Conservation (phyloP, 2,329 filamentous ascomycete species). For the Aureobasidium sp. region DNA sequence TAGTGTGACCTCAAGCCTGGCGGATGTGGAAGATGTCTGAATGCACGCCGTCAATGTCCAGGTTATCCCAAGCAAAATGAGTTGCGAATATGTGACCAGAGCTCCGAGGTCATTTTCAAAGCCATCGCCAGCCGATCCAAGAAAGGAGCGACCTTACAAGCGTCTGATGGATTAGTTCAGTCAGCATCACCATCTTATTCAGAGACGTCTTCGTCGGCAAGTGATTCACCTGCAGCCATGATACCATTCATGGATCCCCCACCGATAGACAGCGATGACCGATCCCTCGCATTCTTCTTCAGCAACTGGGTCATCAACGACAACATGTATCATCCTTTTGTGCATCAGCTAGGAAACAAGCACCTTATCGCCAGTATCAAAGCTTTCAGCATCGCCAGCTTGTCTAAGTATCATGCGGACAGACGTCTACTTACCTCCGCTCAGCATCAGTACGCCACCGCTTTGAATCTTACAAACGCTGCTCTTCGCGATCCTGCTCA, state of each 20-base stretch:
- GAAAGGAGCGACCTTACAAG: background rate
- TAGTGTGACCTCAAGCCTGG: conserved; percentile 1
- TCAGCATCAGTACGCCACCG: background rate
- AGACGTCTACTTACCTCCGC: background rate
- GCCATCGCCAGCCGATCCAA: background rate
- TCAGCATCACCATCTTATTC: background rate
- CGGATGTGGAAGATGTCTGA: background rate
- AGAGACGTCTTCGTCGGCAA: background rate
- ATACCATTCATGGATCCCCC: background rate
- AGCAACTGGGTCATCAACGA: background rate
- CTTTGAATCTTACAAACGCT: conserved; percentile 9
- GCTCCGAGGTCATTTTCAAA: background rate
- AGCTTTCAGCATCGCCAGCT: conserved; percentile 4
- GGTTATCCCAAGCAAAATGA: background rate
- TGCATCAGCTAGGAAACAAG: background rate
- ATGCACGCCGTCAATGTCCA: conserved; percentile 4
- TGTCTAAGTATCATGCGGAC: background rate
- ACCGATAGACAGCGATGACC: background rate
- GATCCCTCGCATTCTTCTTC: conserved; percentile 7
- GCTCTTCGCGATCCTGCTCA: background rate
- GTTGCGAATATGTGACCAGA: conserved; percentile 3
- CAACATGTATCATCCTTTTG: background rate
- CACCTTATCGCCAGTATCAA: conserved; percentile 9
- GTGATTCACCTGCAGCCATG: background rate
- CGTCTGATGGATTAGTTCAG: background rate